Evolutionary conservation across 129 eudicot species (phyloP), one percentile per base, ranked within the genome.

Genomic region (Flaveria robusta): DNA sequence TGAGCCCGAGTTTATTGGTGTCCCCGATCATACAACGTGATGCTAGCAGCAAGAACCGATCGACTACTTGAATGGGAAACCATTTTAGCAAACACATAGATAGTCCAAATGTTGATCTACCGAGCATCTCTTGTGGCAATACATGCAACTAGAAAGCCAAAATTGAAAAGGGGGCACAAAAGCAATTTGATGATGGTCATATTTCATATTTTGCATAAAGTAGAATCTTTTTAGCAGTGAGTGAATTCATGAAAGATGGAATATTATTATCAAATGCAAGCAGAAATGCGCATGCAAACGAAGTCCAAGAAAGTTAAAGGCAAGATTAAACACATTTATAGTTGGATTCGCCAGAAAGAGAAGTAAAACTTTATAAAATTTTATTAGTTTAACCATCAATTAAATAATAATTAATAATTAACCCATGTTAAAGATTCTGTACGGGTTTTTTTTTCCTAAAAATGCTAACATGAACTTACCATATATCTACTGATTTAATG

Each of bases 81-180:
- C 87, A 90, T 77, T 85, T 87, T 68, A 87, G 85, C 81, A 90
- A 50, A 74, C 76, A 76, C 88, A 85, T 87, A 29, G 96, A 81
- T 29, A 90, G 15, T 65, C 86, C 90, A 71, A 87, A 90, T 18
- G 92, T 90, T 77, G 96, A 90, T 58, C 77, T 85, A 58, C 96
- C 96, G 29, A 90, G 73, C 87, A 90, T 81, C 68, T 90, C 86
- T 79, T 77, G 88, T 31, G 96, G 96, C 83, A 87, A 81, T 4
- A 90, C 85, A 81, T 90, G 96, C 68, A 87, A 82, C 96, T 90
- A 81, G 43, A 82, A 72, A 73, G 51, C 66, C 34, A 76, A 15
- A 46, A 42, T 54, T 24, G 47, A 70, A 31, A 67, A 24, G 22
- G 27, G 1, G 5, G 50, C 56, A 75, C n/a, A 79, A 72, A 76